These are phyloP conservation scores for Debaryomyces udenii DNA, from an alignment of 1,139 yeast species.

Conservation along the genomic window DNA sequence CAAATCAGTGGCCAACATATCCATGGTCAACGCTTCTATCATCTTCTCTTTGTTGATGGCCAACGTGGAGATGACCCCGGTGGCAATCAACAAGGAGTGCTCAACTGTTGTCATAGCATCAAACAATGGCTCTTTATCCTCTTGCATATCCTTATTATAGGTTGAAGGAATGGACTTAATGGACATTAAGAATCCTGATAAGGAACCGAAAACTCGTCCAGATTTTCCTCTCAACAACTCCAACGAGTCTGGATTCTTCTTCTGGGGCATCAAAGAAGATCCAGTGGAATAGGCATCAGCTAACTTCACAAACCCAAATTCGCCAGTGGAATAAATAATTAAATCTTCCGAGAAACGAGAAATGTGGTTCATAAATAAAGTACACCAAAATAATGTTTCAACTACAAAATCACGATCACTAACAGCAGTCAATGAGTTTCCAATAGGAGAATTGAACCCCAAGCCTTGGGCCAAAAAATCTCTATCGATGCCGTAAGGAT, in stretches of 20 bases:
- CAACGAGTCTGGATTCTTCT: slow-evolving; percentile 95
- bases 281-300: slow-evolving; percentile 99
- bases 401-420: slow-evolving; percentile 97
- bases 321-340: slow-evolving; percentile 95
- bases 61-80: slow-evolving; percentile 92
- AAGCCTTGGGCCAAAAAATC: slow-evolving; percentile 79
- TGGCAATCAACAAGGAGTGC: slow-evolving; percentile 90
- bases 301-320: slow-evolving; percentile 88
- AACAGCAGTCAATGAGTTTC: slow-evolving; percentile 93
- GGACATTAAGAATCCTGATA: slow-evolving; percentile 95
- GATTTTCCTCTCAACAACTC: slow-evolving; percentile 95
- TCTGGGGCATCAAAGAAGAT: slow-evolving; percentile 97
- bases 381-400: slow-evolving; percentile 97
- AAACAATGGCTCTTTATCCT: slow-evolving; percentile 95
- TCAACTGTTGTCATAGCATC: slow-evolving; percentile 89
- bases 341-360: slow-evolving; percentile 94
- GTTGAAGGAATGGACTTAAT: slow-evolving; percentile 95
- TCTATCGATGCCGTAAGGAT: slow-evolving; percentile 96
- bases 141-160: slow-evolving; percentile 97
- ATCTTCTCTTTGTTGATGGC: slow-evolving; percentile 70
- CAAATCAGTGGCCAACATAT: slow-evolving; percentile 97
- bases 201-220: slow-evolving; percentile 94
- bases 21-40: slow-evolving; percentile 93
- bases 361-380: slow-evolving; percentile 91
- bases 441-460: slow-evolving; percentile 84